A percentile compares a stretch with the other conserved stretches of the same genome.
These are phyloP conservation scores for Puccinia brachypodii DNA, from an alignment of 1,284 basidiomycete genomes.

Conservation along the genomic window DNA sequence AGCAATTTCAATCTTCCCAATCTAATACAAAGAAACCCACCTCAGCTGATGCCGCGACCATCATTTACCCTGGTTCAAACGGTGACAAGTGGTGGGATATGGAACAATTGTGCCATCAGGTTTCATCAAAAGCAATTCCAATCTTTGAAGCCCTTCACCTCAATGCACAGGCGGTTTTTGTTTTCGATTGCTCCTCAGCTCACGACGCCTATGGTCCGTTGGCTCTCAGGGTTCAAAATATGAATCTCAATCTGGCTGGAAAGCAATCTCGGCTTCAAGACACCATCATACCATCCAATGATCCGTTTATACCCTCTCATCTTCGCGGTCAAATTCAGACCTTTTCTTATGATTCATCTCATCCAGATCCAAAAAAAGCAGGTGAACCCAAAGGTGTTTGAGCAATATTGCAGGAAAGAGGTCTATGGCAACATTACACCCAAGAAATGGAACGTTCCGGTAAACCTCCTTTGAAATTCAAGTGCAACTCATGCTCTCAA, in stretches of 20 bases:
- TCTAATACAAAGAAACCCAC: neutral
- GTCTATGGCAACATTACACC: neutral
- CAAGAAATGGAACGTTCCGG: neutral
- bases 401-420: conserved; percentile 1
- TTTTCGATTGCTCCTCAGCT: conserved; percentile 19
- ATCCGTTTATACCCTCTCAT: neutral
- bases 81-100: conserved; percentile 32
- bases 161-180: conserved; percentile 2
- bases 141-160: conserved; percentile 22
- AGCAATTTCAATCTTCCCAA: neutral
- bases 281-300: neutral
- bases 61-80: conserved; percentile 18
- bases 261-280: neutral
- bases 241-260: neutral
- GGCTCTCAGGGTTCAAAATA: neutral
- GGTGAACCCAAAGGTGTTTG: conserved; percentile 16
- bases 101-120: conserved; percentile 10
- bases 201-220: neutral
- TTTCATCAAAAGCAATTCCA: neutral
- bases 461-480: neutral
- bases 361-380: neutral
- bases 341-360: neutral
- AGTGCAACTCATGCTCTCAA: neutral
- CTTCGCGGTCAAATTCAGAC: conserved; percentile 13
- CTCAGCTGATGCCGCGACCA: neutral